These are phyloP conservation scores for Nevesoporus exiguus DNA, from an alignment of 768 basidiomycete genomes.

Conservation along the genomic window DNA sequence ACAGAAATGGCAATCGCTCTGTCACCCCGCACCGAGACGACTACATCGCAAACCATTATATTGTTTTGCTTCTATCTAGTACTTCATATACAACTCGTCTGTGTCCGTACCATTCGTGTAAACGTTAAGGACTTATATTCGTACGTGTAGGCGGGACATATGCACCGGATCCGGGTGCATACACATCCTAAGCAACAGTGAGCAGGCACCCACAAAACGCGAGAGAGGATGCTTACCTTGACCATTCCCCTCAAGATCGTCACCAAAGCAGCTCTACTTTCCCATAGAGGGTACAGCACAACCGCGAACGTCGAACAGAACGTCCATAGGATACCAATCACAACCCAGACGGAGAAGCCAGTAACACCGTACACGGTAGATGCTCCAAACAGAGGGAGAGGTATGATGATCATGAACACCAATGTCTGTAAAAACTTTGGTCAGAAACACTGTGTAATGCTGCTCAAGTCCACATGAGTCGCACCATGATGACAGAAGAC, in stretches of 20 bases:
- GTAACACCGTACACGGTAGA: slow-evolving; percentile 61
- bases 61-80: neutral
- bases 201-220: neutral
- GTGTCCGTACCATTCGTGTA: neutral
- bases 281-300: slow-evolving; percentile 83
- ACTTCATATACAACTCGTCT: neutral
- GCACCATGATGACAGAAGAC: slow-evolving; percentile 64
- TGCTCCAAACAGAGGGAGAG: slow-evolving; percentile 84
- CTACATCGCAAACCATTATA: neutral
- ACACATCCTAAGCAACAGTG: slow-evolving; percentile 36
- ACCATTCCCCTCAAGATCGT: slow-evolving; percentile 59
- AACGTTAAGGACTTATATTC: neutral
- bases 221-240: slow-evolving; percentile 43
- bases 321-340: slow-evolving; percentile 79
- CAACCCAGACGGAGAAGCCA: slow-evolving; percentile 78
- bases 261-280: slow-evolving; percentile 65
- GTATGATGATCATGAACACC: slow-evolving; percentile 70
- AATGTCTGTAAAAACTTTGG: slow-evolving; percentile 39
- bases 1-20: slow-evolving; percentile 13
- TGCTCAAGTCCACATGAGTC: slow-evolving; percentile 16
- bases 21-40: neutral
- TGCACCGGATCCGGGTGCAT: slow-evolving; percentile 40
- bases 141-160: slow-evolving; percentile 21
- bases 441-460: neutral
- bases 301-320: slow-evolving; percentile 74